Base-by-base conservation (phyloP, 148 eudicot species). In the Oxyria digyna region DNA sequence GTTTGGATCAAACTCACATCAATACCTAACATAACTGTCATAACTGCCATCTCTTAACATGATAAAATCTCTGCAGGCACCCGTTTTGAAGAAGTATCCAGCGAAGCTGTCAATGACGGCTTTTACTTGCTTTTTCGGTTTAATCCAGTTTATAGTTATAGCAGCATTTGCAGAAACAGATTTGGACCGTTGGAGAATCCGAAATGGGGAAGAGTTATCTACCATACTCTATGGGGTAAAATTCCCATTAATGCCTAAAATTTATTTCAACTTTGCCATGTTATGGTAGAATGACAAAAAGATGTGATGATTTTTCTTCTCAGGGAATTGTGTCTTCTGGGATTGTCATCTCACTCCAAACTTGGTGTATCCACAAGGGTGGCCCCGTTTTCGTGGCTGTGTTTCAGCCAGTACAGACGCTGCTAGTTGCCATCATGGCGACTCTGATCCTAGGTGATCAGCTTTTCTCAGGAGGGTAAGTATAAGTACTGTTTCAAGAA, bases 401-500 rank as follows among this genome's bases (percentile, higher is more conserved):
- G 4, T 89, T 89, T 74, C 96, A 89, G 75, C 91, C 96, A 15
- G 86, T 89, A 8, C 96, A 89, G 67, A 89, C 96, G n/a, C 76
- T 89, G 26, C 69, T 89, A 42, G 96, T 89, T 42, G 96, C 89
- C 24, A 71, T 87, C 45, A 83, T 87, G 87, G 85, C 89, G 0
- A 80, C 79, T 71, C 55, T 81, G n/a, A 69, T 83, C 41, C 86
- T 89, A 64, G 87, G 86, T 18, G 96, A 89, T 71, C 91, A 81
- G 57, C 74, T 89, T 62, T 87, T 83, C 76, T 82, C 85, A 3
- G 96, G 96, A 80, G 89, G 89, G 91, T 87, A 83, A 62, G 84
- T 4, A 59, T 1, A 59, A 59, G 65, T 0, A 29, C 18, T 4
- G 59, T 1, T 5, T 12, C n/a, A n/a, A n/a, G n/a, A n/a, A n/a